Evolutionary conservation across 495 filamentous ascomycete genomes (phyloP).

Genomic region (Daldinia loculata): DNA sequence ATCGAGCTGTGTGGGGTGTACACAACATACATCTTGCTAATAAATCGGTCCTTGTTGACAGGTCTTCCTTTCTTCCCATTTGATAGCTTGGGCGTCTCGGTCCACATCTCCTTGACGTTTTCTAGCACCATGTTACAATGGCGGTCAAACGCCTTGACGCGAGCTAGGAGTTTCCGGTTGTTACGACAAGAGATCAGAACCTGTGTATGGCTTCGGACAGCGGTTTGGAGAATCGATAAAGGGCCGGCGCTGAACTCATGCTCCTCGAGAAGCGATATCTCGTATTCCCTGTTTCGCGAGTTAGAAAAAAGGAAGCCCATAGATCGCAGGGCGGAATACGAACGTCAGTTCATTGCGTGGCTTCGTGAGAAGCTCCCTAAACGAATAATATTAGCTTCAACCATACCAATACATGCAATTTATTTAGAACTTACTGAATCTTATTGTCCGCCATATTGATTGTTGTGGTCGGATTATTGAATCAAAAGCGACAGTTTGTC

Average conservation of each 20-base stretch:
- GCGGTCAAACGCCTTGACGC: constrained; percentile 62
- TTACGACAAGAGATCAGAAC: constrained; percentile 88
- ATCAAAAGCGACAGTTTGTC: constrained; percentile 20
- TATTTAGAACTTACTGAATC: constrained; percentile 68
- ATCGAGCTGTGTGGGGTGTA: background rate
- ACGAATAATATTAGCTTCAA: constrained; percentile 34
- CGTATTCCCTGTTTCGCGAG: constrained; percentile 74
- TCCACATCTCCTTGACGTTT: constrained; percentile 99
- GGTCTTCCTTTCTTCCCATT: constrained; percentile 85
- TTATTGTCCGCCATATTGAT: constrained; percentile 76
- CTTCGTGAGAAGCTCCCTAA: constrained; percentile 82
- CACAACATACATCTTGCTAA: constrained; percentile 89
- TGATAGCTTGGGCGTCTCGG: constrained; percentile 80
- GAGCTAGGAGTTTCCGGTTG: constrained; percentile 81
- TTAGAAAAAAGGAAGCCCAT: constrained; percentile 22
- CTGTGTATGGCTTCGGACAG: constrained; percentile 83
- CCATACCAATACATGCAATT: background rate
- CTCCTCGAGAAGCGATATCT: constrained; percentile 86
- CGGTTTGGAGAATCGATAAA: constrained; percentile 92
- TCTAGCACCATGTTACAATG: constrained; percentile 91
- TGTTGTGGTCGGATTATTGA: constrained; percentile 34
- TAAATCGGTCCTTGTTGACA: constrained; percentile 97
- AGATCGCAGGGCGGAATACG: constrained; percentile 44
- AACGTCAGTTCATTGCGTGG: constrained; percentile 83
- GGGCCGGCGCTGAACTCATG: constrained; percentile 87